Evolutionary conservation across 257 asterid genomes (phyloP).

Genomic region (Hygrophila difformis): DNA sequence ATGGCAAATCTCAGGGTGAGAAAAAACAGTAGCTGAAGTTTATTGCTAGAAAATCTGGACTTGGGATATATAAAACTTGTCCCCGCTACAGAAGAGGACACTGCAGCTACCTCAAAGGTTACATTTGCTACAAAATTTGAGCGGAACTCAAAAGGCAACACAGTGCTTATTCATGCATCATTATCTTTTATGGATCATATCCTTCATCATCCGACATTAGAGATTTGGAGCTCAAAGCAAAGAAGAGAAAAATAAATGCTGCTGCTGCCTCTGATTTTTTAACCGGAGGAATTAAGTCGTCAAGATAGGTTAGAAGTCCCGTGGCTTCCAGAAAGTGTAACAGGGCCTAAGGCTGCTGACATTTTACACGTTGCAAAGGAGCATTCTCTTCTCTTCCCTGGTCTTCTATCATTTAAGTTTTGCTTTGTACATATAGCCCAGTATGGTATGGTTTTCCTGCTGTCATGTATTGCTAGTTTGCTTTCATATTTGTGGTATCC

Average conservation of each 20-base stretch:
- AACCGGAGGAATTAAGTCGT: slow-evolving; percentile 69
- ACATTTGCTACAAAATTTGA: slow-evolving; percentile 64
- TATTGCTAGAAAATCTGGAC: slow-evolving; percentile 54
- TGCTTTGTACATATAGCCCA: too few species aligned
- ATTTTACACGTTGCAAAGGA: too few species aligned
- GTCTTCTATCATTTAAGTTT: too few species aligned
- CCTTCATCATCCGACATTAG: slow-evolving; percentile 32
- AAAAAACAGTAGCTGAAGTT: slow-evolving; percentile 87
- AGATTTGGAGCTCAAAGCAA: slow-evolving; percentile 62
- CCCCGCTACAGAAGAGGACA: slow-evolving; percentile 68
- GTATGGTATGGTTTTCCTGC: too few species aligned
- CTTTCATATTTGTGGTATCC: too few species aligned
- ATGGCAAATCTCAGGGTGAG: slow-evolving; percentile 69
- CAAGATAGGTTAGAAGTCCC: slow-evolving; percentile 42
- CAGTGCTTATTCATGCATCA: slow-evolving; percentile 59
- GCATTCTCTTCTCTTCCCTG: too few species aligned
- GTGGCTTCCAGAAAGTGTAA: slow-evolving; percentile 19
- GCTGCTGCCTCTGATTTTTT: slow-evolving; percentile 53
- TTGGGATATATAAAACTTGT: slow-evolving; percentile 73
- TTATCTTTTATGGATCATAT: slow-evolving; percentile 72
- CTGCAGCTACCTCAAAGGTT: slow-evolving; percentile 46
- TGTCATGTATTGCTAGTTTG: too few species aligned
- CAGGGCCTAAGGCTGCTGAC: slow-evolving; percentile 14
- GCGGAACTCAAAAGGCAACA: slow-evolving; percentile 60
- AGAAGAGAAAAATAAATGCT: slow-evolving; percentile 73